phyloP scores from a whole-genome alignment of 2,329 filamentous ascomycete genomes.

The Fonsecaea monophora region DNA sequence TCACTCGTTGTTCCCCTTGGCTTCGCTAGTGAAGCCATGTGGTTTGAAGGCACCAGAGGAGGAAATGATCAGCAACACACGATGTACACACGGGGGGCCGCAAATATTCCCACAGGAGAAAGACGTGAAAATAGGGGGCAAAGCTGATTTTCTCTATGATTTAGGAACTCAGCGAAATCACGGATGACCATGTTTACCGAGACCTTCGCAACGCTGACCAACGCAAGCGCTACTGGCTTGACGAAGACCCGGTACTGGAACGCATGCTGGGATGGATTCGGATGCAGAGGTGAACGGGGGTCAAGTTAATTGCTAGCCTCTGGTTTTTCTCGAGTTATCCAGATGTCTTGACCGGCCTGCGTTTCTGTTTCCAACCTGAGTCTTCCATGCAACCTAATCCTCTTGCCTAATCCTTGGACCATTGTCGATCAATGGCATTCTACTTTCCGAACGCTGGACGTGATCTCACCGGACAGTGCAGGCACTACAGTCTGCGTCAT shows the following conservation, averaged over 20 bases:
- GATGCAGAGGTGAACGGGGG: slow-evolving; percentile 43
- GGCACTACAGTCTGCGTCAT: neutral
- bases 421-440: slow-evolving; percentile 12
- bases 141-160: slow-evolving; percentile 15
- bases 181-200: slow-evolving; percentile 62
- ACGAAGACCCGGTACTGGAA: slow-evolving; percentile 64
- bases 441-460: neutral
- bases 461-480: slow-evolving; percentile 4
- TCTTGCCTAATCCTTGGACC: slow-evolving; percentile 2
- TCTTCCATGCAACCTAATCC: neutral
- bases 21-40: slow-evolving; percentile 25
- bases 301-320: slow-evolving; percentile 4
- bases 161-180: slow-evolving; percentile 64
- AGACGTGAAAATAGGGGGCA: slow-evolving; percentile 1
- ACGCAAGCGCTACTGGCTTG: slow-evolving; percentile 66
- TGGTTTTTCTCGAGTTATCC: neutral
- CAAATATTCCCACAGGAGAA: neutral
- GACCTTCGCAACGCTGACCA: slow-evolving; percentile 63
- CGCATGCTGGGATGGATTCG: slow-evolving; percentile 57
- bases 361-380: slow-evolving; percentile 8
- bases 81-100: neutral
- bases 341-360: neutral
- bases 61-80: slow-evolving; percentile 36
- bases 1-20: neutral
- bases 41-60: slow-evolving; percentile 17